Conservation (phyloP, 257 asterid species). For the Petunia secreta region DNA sequence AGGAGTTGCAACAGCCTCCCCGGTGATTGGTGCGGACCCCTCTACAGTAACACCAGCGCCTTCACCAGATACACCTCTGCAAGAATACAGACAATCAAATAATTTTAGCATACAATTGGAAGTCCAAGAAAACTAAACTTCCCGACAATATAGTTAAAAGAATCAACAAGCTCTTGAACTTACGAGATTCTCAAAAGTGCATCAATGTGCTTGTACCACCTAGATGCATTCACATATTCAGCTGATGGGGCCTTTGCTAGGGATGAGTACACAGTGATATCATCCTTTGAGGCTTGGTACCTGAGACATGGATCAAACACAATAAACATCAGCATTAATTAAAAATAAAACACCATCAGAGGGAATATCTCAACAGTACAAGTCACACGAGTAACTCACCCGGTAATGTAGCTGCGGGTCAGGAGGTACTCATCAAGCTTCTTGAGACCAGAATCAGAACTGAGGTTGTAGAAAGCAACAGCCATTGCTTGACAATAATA, state of each 20-base stretch:
- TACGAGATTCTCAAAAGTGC: conserved; percentile 64
- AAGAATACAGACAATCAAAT: neutral
- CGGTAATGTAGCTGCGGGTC: conserved; percentile 81
- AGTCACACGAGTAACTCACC: conserved; percentile 48
- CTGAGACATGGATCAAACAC: conserved; percentile 36
- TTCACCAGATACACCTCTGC: conserved; percentile 75
- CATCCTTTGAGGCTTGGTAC: conserved; percentile 89
- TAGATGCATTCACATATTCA: conserved; percentile 56
- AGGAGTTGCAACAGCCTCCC: conserved; percentile 57
- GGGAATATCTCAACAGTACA: neutral
- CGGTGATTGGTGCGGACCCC: conserved; percentile 54
- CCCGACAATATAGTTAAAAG: neutral
- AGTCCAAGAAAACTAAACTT: neutral
- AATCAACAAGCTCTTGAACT: conserved; percentile 24
- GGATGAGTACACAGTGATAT: conserved; percentile 61
- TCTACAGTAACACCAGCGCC: conserved; percentile 63
- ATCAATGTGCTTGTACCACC: conserved; percentile 66
- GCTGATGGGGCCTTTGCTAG: conserved; percentile 64
- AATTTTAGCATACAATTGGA: neutral
- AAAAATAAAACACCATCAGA: neutral
- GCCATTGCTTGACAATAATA: conserved; percentile 56
- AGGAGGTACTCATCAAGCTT: conserved; percentile 90
- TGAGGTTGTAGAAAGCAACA: conserved; percentile 57
- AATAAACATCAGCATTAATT: neutral
- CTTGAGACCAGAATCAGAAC: conserved; percentile 69